Evolutionary conservation across 768 basidiomycete species (phyloP), one percentile per base, ranked within the genome.

Genomic region (Ephemerocybe angulata): DNA sequence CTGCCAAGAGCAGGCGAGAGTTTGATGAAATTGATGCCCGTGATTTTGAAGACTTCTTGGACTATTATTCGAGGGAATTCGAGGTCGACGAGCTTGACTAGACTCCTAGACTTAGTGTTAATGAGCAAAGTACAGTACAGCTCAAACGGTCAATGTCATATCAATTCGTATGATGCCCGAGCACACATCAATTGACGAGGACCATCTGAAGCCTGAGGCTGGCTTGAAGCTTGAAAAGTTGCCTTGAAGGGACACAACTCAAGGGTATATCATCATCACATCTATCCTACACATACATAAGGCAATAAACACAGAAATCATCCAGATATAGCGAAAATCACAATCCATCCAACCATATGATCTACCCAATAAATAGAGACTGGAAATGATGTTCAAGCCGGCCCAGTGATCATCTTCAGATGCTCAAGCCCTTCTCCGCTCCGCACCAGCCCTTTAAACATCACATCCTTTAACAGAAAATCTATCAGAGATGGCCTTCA

Each of bases 391-490:
- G n/a, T n/a, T 46, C 25, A 46, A 10, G 44, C 5, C 2, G 44
- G 24, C n/a, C 28, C 35, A 33, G 52, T 53, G 38, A 72, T 59
- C 61, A 79, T 50, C 59, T 65, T 74, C 55, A 78, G 56, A n/a
- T 65, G 61, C 2, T 70, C 72, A 48, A 63, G 71, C 1, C 69
- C 69, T 30, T 78, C 73, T 3, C 71, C 73, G 37, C 65, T 69
- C 58, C 76, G 70, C 6, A 74, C 68, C 44, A 84, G 54, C 17
- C 83, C 83, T 55, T 72, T 75, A 65, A 85, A 77, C 60, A 65
- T 71, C 2, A 72, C 71, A 50, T 71, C 76, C 7, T 75, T 78
- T 43, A 69, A 53, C 58, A 86, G 67, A 65, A 79, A 86, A 70
- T 87, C 86, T 3, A 87, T 72, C 55, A n/a, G n/a, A n/a, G n/a